These are phyloP conservation scores for Inga oerstediana DNA, from an alignment of 306 rosid species.

Conservation along the genomic window DNA sequence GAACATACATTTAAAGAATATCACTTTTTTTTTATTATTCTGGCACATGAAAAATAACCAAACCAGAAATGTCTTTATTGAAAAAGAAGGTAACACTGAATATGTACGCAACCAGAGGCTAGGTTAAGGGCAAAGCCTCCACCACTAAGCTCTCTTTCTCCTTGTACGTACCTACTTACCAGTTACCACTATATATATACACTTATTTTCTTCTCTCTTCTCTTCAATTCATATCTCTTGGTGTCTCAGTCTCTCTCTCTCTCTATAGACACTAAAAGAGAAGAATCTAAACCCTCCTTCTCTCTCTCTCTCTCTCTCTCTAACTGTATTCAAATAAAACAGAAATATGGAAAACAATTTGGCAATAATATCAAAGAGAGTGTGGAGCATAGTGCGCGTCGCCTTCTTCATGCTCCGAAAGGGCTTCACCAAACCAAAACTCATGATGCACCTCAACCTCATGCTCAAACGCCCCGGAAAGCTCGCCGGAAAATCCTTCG, in stretches of 20 bases:
- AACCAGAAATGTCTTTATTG: no score
- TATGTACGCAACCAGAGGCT: no score
- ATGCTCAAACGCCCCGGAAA: constrained; percentile 87
- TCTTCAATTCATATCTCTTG: background rate
- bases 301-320: constrained; percentile 25
- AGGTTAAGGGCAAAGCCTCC: no score
- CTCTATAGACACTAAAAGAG: background rate
- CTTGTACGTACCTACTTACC: no score
- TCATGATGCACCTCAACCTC: constrained; percentile 65
- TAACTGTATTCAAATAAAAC: background rate
- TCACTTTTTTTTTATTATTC: no score
- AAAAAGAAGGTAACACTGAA: no score
- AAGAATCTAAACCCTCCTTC: background rate
- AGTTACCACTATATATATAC: background rate
- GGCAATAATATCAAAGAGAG: constrained; percentile 53
- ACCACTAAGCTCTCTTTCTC: no score
- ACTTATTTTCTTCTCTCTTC: constrained; percentile 10
- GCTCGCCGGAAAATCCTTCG: constrained; percentile 80
- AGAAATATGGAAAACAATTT: constrained; percentile 49
- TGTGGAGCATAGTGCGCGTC: constrained; percentile 68
- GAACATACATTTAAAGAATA: no score
- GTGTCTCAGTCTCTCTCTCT: background rate
- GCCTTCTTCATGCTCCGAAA: constrained; percentile 71
- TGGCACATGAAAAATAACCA: no score
- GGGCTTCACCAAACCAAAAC: constrained; percentile 67